phyloP scores from a whole-genome alignment of 2,329 filamentous ascomycete species.

The Sclerotinia spermophila region DNA sequence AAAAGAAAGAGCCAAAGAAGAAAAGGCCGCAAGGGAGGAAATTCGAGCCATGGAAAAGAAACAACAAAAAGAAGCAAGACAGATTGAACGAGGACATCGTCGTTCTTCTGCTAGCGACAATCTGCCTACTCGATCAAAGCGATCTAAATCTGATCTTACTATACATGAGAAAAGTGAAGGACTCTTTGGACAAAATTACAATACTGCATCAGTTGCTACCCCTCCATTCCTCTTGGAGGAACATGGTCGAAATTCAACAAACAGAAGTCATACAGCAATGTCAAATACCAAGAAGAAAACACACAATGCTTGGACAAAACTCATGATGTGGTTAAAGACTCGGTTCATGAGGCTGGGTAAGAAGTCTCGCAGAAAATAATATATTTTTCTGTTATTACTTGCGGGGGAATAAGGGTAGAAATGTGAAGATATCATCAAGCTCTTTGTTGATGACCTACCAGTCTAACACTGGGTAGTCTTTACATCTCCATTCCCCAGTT shows the following conservation, averaged over 20 bases:
- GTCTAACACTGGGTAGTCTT: neutral
- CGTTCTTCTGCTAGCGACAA: constrained; percentile 36
- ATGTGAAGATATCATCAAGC: neutral
- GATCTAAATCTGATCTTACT: constrained; percentile 39
- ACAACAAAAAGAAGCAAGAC: constrained; percentile 53
- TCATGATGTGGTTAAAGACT: constrained; percentile 63
- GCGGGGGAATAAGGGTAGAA: neutral
- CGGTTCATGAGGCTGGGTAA: constrained; percentile 44
- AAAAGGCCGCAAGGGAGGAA: constrained; percentile 59
- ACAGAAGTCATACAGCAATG: constrained; percentile 7
- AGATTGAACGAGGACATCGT: constrained; percentile 43
- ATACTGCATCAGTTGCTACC: constrained; percentile 15
- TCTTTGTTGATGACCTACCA: neutral
- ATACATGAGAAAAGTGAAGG: constrained; percentile 23
- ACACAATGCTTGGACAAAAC: constrained; percentile 58
- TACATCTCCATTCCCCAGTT: neutral
- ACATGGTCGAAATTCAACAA: neutral
- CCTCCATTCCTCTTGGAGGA: constrained; percentile 16
- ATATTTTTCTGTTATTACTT: neutral
- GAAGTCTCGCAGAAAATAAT: constrained; percentile 20
- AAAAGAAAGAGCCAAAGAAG: constrained; percentile 58
- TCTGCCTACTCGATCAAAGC: constrained; percentile 40
- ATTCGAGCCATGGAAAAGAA: constrained; percentile 55
- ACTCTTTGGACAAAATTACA: constrained; percentile 27
- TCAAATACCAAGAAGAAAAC: constrained; percentile 52